Evolutionary conservation across 257 asterid species (phyloP).

Genomic region (Paraleonurus japonicus): DNA sequence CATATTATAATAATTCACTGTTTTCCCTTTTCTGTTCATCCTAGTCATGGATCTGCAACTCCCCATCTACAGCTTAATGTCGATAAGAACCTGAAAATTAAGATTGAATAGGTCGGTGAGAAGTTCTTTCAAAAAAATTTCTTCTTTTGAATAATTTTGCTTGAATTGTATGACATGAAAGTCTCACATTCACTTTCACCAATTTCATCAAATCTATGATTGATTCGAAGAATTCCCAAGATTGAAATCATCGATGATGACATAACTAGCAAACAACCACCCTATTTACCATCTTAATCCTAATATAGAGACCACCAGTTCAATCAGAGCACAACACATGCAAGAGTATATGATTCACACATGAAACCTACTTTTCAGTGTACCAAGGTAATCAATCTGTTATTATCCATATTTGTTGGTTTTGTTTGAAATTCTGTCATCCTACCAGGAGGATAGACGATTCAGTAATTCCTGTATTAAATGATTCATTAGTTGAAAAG

Average conservation of each 20-base stretch:
- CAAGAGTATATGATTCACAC: background rate
- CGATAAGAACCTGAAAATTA: background rate
- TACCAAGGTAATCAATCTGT: background rate
- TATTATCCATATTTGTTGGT: background rate
- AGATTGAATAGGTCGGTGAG: background rate
- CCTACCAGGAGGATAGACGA: background rate
- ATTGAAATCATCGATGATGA: background rate
- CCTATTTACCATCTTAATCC: background rate
- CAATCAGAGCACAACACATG: background rate
- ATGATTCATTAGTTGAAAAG: no score
- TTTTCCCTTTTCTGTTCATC: conserved; percentile 6
- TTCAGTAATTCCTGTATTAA: background rate
- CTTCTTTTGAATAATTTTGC: background rate
- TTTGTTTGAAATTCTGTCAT: no score
- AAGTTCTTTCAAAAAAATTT: background rate
- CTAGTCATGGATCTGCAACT: conserved; percentile 13
- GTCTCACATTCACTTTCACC: no score
- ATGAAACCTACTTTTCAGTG: background rate
- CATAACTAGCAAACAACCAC: background rate
- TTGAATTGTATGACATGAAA: background rate
- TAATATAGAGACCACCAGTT: background rate
- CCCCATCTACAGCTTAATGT: background rate
- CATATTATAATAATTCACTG: background rate
- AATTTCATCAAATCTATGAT: background rate
- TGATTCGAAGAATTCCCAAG: background rate